These are phyloP conservation scores for Chlorociboria aeruginascens DNA, from an alignment of 495 filamentous ascomycete species.

Conservation along the genomic window DNA sequence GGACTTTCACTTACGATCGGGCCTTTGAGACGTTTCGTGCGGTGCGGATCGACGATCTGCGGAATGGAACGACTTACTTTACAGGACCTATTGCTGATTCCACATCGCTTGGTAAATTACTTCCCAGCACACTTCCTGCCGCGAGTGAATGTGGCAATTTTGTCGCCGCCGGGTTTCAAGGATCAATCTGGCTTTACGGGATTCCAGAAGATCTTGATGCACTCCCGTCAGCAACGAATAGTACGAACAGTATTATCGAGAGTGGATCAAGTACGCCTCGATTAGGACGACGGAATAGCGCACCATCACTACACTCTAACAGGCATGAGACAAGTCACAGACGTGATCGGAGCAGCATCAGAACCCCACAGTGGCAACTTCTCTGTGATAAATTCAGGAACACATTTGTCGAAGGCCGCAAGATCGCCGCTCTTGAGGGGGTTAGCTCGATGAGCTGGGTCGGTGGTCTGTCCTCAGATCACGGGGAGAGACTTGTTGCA, in stretches of 20 bases:
- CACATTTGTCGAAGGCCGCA: constrained; percentile 47
- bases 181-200: constrained; percentile 70
- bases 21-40: constrained; percentile 67
- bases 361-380: constrained; percentile 57
- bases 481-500: constrained; percentile 53
- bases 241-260: constrained; percentile 11
- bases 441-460: constrained; percentile 53
- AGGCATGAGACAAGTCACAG: not conserved
- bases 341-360: constrained; percentile 7
- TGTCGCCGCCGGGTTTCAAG: constrained; percentile 62
- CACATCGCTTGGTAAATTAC: constrained; percentile 29
- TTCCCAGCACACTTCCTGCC: constrained; percentile 59
- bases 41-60: constrained; percentile 58
- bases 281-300: constrained; percentile 17
- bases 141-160: constrained; percentile 58
- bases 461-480: constrained; percentile 29
- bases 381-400: constrained; percentile 53
- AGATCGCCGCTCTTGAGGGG: constrained; percentile 41
- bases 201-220: constrained; percentile 63
- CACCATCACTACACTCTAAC: constrained; percentile 12
- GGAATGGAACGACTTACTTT: constrained; percentile 72
- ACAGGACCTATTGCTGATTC: constrained; percentile 49
- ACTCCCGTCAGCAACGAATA: constrained; percentile 12
- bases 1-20: constrained; percentile 71
- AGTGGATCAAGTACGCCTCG: constrained; percentile 22